phyloP scores from a whole-genome alignment of 225 moss, liverwort and hornwort species.

The Physcomitrellopsis africana region DNA sequence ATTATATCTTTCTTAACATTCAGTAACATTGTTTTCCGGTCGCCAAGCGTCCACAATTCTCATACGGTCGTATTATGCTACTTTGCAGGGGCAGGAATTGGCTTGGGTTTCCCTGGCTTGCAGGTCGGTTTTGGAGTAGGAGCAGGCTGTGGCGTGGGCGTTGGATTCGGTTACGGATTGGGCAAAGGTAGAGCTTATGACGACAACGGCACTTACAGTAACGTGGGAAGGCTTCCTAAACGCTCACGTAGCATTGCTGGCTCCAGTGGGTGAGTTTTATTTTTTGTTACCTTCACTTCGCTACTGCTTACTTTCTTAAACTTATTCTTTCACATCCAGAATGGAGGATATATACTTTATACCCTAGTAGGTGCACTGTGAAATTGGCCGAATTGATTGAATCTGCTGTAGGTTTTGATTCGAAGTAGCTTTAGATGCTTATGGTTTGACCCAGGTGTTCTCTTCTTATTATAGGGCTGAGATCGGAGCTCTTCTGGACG shows the following conservation, averaged over 20 bases:
- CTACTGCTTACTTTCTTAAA: background rate
- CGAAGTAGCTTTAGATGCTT: background rate
- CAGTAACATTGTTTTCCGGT: background rate
- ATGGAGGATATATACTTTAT: background rate
- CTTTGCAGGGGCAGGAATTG: constrained; percentile 82
- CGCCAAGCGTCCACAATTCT: background rate
- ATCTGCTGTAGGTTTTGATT: too few species aligned
- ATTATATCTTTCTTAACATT: background rate
- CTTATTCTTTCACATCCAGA: background rate
- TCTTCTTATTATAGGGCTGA: constrained; percentile 57
- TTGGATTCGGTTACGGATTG: constrained; percentile 90
- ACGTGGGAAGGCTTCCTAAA: constrained; percentile 60
- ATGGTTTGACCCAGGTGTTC: constrained; percentile 16
- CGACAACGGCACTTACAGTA: constrained; percentile 61
- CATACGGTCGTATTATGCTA: background rate
- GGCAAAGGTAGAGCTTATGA: constrained; percentile 86
- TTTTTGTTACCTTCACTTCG: background rate
- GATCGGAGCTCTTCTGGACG: constrained; percentile 77
- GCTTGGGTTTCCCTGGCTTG: constrained; percentile 88
- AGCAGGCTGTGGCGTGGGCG: constrained; percentile 90
- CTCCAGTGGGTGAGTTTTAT: constrained; percentile 66
- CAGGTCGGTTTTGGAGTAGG: constrained; percentile 87
- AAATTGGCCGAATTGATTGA: background rate
- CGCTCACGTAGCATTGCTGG: constrained; percentile 39
- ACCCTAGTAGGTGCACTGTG: background rate